Evolutionary conservation across 2,329 filamentous ascomycete genomes (phyloP), one percentile per base, ranked within the genome.

Genomic region (Nemania sp.): DNA sequence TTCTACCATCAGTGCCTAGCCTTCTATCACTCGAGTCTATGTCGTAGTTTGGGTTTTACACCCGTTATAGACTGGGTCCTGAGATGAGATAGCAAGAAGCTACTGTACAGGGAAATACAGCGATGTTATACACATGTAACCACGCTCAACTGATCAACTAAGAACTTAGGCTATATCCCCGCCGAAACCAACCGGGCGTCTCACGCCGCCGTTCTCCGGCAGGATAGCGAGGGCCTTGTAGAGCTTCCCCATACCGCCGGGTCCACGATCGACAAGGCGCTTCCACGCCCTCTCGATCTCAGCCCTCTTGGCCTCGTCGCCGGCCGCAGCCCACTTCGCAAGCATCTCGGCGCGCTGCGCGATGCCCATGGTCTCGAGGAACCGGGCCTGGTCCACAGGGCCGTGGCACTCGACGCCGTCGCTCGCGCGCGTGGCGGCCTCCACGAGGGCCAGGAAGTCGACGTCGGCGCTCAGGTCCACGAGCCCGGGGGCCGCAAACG

Each of bases 141-240:
- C 27, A 18, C 35, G 32, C 2, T 4, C n/a, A 15, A 22, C 29
- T 47, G 55, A 68, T 69, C 69, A 35, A 35, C 11, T 11, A 35
- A 35, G 68, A 45, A 22, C 64, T 32, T 32, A 35, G 8, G 8
- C 54, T 13, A 89, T 80, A 76, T 89, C 89, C 0, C 95, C 96
- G 0, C 96, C 96, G 82, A 99, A 98, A 0, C 96, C 96, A 62
- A 97, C 94, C 1, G 95, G 95, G 67, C 90, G 86, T 74, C 94
- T 88, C 68, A 83, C 86, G 1, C 92, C 90, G 41, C 85, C 87
- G 71, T 92, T 93, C 79, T 94, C 92, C 0, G 96, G 96, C 75
- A 98, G 78, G 74, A 99, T 93, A 13, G 94, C 93, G 86, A 99
- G 86, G 26, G 89, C 94, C 82, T 98, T 98, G 79, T 99, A 99